Evolutionary conservation across 306 rosid species (phyloP).

Genomic region (Trifolium dubium): DNA sequence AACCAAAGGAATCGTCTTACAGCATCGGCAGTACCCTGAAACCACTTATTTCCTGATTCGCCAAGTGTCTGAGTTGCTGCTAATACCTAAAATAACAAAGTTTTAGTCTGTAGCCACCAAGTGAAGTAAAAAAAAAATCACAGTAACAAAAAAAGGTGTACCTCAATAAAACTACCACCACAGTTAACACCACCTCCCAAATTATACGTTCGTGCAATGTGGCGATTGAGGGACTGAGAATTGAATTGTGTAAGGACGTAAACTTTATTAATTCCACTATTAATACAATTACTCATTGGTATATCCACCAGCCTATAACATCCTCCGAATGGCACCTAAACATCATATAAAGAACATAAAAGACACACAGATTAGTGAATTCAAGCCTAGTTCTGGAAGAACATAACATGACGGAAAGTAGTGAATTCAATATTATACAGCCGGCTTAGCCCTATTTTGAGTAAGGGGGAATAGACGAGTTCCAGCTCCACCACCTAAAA

Average conservation of each 20-base stretch:
- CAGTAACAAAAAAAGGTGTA: constrained; percentile 3
- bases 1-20: constrained; percentile 60
- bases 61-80: constrained; percentile 62
- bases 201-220: constrained; percentile 55
- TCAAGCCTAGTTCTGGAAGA: constrained; percentile 26
- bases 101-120: constrained; percentile 15
- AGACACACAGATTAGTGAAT: constrained; percentile 28
- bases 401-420: background rate
- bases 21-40: constrained; percentile 66
- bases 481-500: constrained; percentile 67
- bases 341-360: constrained; percentile 39
- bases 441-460: constrained; percentile 64
- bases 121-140: background rate
- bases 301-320: constrained; percentile 61
- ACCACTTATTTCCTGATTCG: constrained; percentile 60
- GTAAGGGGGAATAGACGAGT: constrained; percentile 63
- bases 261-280: constrained; percentile 60
- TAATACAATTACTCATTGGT: constrained; percentile 63
- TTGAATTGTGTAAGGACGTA: constrained; percentile 60
- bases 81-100: constrained; percentile 45
- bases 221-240: constrained; percentile 60
- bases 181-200: constrained; percentile 48
- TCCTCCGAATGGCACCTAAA: constrained; percentile 65
- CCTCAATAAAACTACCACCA: constrained; percentile 61
- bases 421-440: constrained; percentile 44